These are phyloP conservation scores for Lasiodiplodia gonubiensis DNA, from an alignment of 2,329 filamentous ascomycete species.

Conservation along the genomic window DNA sequence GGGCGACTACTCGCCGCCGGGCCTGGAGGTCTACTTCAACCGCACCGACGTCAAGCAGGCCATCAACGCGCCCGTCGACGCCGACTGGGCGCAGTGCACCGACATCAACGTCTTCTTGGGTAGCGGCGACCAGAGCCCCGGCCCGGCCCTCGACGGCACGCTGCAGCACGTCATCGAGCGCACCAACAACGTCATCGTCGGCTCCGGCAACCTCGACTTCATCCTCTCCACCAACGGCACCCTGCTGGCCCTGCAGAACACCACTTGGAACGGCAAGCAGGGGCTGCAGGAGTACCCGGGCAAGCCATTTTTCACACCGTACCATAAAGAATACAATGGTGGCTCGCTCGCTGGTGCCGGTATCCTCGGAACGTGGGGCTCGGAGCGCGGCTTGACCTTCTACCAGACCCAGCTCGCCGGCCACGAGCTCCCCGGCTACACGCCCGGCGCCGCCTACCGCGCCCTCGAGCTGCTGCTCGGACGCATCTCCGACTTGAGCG, in stretches of 20 bases:
- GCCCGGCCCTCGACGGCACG: conserved; percentile 49
- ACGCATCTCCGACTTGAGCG: conserved; percentile 44
- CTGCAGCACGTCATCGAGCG: conserved; percentile 57
- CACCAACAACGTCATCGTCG: conserved; percentile 59
- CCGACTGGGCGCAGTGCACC: conserved; percentile 52
- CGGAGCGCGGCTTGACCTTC: conserved; percentile 54
- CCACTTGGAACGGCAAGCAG: conserved; percentile 59
- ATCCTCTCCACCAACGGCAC: conserved; percentile 59
- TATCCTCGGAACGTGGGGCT: conserved; percentile 48
- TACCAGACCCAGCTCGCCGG: conserved; percentile 51
- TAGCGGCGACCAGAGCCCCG: conserved; percentile 43
- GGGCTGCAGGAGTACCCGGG: conserved; percentile 53
- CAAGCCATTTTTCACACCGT: conserved; percentile 51
- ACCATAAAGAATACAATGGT: conserved; percentile 50
- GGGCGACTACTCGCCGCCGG: conserved; percentile 49
- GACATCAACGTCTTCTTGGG: conserved; percentile 49
- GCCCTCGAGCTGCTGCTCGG: conserved; percentile 52
- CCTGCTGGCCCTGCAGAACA: conserved; percentile 59
- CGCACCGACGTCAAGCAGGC: conserved; percentile 58
- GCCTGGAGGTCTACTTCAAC: conserved; percentile 56
- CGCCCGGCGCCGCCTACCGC: conserved; percentile 50
- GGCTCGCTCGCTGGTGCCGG: conserved; percentile 50
- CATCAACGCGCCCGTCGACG: conserved; percentile 53
- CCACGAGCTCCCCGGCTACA: conserved; percentile 52
- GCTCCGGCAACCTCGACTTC: conserved; percentile 56